Conservation (phyloP, 2,329 filamentous ascomycete species). For the Paecilomyces sp. region DNA sequence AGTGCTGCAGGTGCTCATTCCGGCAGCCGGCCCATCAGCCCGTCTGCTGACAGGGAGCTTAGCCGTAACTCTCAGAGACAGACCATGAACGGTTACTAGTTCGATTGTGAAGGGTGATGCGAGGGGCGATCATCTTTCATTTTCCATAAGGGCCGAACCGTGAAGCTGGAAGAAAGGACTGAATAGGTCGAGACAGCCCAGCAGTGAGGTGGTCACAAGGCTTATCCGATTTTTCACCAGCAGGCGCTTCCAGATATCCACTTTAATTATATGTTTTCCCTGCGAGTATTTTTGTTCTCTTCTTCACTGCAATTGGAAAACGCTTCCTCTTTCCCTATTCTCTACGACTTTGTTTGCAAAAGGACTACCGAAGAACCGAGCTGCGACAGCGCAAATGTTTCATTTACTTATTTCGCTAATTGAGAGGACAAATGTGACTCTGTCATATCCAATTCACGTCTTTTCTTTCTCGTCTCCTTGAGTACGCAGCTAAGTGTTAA, state of each 20-base stretch:
- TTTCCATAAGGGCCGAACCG: slow-evolving; percentile 6
- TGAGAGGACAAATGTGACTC: slow-evolving; percentile 33
- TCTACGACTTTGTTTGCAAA: slow-evolving; percentile 18
- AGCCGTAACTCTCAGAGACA: slow-evolving; percentile 95
- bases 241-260: slow-evolving; percentile 33
- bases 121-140: background rate
- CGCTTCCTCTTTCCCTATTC: slow-evolving; percentile 17
- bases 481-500: background rate
- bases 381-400: slow-evolving; percentile 20
- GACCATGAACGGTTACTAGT: slow-evolving; percentile 98
- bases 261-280: slow-evolving; percentile 23
- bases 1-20: slow-evolving; percentile 67
- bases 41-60: slow-evolving; percentile 86
- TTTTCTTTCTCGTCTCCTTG: background rate
- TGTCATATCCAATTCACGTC: background rate
- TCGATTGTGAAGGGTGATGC: slow-evolving; percentile 1
- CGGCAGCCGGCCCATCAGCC: slow-evolving; percentile 88
- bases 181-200: slow-evolving; percentile 2
- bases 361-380: slow-evolving; percentile 14
- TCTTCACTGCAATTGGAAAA: slow-evolving; percentile 10
- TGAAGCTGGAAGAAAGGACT: slow-evolving; percentile 8
- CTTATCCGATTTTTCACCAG: slow-evolving; percentile 22
- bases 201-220: slow-evolving; percentile 11
- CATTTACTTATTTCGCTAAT: slow-evolving; percentile 32
- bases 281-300: slow-evolving; percentile 13